Conservation (phyloP, 78 protist species). For the Abeoforma whisleri region DNA sequence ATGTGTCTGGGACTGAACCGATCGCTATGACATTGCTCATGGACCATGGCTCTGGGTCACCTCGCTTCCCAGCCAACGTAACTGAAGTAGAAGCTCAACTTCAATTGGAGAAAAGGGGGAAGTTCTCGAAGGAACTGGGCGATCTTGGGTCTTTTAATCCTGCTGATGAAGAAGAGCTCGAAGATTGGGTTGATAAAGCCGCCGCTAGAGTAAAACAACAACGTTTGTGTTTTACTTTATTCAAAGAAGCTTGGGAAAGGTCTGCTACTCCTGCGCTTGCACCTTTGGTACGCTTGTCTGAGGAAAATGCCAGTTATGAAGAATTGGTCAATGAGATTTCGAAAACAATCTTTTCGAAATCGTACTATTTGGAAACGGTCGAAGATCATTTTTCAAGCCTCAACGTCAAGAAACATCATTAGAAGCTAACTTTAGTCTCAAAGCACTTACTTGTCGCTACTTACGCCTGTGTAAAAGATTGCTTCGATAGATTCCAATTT, state of each 20-base stretch:
- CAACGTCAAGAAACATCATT: neutral
- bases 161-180: neutral
- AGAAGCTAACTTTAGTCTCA: neutral
- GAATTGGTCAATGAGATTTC: neutral
- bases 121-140: neutral
- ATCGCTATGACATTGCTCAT: too few relatives aligned
- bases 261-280: neutral
- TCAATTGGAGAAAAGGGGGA: neutral
- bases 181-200: neutral
- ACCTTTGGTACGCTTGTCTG: neutral
- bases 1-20: too few relatives aligned
- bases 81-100: neutral
- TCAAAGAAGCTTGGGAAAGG: neutral
- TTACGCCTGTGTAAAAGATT: neutral
- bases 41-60: neutral
- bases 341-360: neutral
- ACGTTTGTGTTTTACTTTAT: neutral
- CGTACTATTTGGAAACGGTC: neutral
- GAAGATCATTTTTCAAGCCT: neutral
- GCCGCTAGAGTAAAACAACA: neutral
- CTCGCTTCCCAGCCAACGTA: neutral
- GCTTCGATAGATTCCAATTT: neutral
- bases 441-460: neutral
- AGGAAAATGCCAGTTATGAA: neutral
- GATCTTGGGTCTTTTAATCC: neutral